Evolutionary conservation across 345 rosid genomes (phyloP), one percentile per base, ranked within the genome.

Genomic region (Citrus glauca): DNA sequence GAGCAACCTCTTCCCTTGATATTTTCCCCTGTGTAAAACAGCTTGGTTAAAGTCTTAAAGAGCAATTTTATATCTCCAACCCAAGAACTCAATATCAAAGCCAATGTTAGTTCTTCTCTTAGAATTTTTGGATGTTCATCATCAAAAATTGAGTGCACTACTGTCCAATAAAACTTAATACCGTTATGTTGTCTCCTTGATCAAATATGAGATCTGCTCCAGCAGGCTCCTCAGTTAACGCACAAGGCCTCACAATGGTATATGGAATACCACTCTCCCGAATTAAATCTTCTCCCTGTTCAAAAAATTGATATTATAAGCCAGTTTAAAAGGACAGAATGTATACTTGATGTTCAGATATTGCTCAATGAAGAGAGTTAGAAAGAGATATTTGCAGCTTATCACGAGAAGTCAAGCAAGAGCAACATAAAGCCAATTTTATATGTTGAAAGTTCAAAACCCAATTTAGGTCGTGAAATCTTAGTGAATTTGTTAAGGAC

Each of bases 181-280:
- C 99, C 81, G 87, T 92, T 65, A 93, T 90, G 81, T 92, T 89
- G 88, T 93, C 99, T 83, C 98, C 98, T 88, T 93, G 98, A 71
- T 93, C 96, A 40, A 95, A 93, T 53, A 95, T 89, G 79, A 95
- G 96, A 81, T 92, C 94, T 25, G 97, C 98, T 75, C 97, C 99
- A 11, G 98, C 97, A 78, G 99, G 99, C 84, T 93, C 99, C 86
- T 93, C 97, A 20, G 99, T 93, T 77, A 95, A 81, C 48, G 97
- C 98, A 69, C 98, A 92, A 50, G 99, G 97, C 85, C 99, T 85
- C 66, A 95, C 90, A 78, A 95, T 95, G 28, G 97, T 80, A 75
- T 81, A 93, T 9, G 98, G 98, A 33, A 95, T 88, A 81, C 97
- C 97, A 62, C 99, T 93, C 61, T 95, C 92, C 4, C 97, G 91